phyloP scores from a whole-genome alignment of 228 moss, liverwort and hornwort species.

The Sphagnum magellanicum region DNA sequence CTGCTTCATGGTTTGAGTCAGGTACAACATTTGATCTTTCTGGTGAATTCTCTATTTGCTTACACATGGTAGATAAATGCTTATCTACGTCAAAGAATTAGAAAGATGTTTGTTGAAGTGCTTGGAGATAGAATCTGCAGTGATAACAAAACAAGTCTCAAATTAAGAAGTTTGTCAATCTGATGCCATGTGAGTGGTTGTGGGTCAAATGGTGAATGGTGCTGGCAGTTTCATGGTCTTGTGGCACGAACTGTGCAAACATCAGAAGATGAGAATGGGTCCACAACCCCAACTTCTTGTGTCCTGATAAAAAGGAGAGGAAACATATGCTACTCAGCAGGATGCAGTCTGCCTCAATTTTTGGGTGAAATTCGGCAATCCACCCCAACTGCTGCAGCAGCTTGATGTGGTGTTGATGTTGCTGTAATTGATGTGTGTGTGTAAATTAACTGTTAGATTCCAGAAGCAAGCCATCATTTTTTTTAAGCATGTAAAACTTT shows the following conservation, averaged over 20 bases:
- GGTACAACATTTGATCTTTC: conserved; percentile 24
- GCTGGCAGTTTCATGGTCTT: conserved; percentile 77
- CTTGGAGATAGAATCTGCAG: not conserved
- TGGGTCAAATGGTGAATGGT: not conserved
- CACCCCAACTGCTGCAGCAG: conserved; percentile 30
- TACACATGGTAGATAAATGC: not conserved
- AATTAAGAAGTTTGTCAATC: not conserved
- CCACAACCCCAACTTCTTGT: conserved; percentile 16
- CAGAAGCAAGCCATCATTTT: no score
- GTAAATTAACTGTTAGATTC: no score
- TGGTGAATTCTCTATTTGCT: not conserved
- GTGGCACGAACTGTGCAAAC: conserved; percentile 50
- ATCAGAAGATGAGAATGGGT: conserved; percentile 18
- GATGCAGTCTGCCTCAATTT: conserved; percentile 48
- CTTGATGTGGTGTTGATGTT: conserved; percentile 15
- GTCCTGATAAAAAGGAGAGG: conserved; percentile 50
- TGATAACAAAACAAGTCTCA: not conserved
- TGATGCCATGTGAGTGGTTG: not conserved
- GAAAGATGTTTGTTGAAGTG: not conserved
- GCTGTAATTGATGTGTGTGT: no score
- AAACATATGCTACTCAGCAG: conserved; percentile 9
- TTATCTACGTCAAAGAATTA: not conserved
- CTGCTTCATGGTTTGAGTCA: conserved; percentile 88
- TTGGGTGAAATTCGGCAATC: conserved; percentile 60
- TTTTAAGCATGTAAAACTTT: no score